These are phyloP conservation scores for Penicillium sp. DNA, from an alignment of 2,329 filamentous ascomycete genomes.

Conservation along the genomic window DNA sequence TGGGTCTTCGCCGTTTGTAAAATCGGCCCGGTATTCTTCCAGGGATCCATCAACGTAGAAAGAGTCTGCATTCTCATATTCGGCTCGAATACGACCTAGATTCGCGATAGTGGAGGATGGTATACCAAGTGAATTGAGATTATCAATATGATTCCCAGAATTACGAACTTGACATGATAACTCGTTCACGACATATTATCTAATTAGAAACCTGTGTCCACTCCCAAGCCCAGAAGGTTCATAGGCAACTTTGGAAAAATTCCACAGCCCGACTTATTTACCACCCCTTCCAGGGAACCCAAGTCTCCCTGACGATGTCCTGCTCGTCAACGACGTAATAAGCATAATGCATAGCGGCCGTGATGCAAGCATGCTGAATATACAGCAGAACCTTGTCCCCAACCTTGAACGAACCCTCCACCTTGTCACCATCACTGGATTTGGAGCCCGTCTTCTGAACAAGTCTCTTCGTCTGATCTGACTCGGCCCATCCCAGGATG, in stretches of 20 bases:
- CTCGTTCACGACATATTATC: too few species aligned
- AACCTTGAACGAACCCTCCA: slow-evolving; percentile 36
- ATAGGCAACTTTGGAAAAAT: background rate
- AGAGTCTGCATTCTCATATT: too few species aligned
- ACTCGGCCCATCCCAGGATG: slow-evolving; percentile 59
- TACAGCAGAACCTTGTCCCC: slow-evolving; percentile 54
- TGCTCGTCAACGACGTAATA: slow-evolving; percentile 69
- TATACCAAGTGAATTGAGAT: too few species aligned
- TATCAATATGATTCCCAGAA: too few species aligned
- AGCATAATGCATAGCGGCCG: slow-evolving; percentile 68
- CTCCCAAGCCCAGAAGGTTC: too few species aligned
- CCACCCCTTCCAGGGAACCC: slow-evolving; percentile 33
- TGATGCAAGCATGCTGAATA: slow-evolving; percentile 81
- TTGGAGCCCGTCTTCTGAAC: slow-evolving; percentile 44
- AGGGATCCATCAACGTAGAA: too few species aligned
- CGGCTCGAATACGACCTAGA: too few species aligned
- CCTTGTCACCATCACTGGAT: slow-evolving; percentile 64
- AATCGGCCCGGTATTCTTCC: too few species aligned
- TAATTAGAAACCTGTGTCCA: too few species aligned
- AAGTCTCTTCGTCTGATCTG: slow-evolving; percentile 34
- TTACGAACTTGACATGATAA: too few species aligned
- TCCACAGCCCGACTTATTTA: background rate
- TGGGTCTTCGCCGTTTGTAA: too few species aligned
- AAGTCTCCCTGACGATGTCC: slow-evolving; percentile 26
- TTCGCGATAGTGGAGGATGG: too few species aligned